Evolutionary conservation across 2,329 filamentous ascomycete species (phyloP).

Genomic region (Neocucurbitaria cava): DNA sequence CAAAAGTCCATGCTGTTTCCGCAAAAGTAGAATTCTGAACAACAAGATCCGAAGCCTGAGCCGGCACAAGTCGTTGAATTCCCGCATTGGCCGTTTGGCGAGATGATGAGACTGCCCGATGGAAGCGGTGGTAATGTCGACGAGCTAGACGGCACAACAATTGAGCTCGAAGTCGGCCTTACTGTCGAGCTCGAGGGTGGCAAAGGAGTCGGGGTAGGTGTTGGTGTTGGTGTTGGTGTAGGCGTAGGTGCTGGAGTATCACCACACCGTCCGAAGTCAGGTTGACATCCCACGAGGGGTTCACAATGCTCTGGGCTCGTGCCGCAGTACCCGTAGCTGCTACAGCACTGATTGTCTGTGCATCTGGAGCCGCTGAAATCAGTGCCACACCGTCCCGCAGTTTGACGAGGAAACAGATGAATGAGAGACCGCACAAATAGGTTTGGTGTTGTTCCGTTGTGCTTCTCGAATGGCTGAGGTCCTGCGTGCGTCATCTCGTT

Average conservation of each 20-base stretch:
- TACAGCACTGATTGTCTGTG: slow-evolving; percentile 31
- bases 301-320: slow-evolving; percentile 31
- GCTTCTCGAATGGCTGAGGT: slow-evolving; percentile 6
- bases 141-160: slow-evolving; percentile 11
- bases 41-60: slow-evolving; percentile 32
- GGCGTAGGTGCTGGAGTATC: slow-evolving; percentile 17
- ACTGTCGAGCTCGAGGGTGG: slow-evolving; percentile 21
- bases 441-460: slow-evolving; percentile 23
- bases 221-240: slow-evolving; percentile 21
- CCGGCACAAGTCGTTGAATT: slow-evolving; percentile 39
- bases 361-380: slow-evolving; percentile 26
- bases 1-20: slow-evolving; percentile 31
- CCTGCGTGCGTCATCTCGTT: slow-evolving; percentile 5
- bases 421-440: slow-evolving; percentile 18
- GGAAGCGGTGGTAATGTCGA: slow-evolving; percentile 29
- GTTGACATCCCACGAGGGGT: slow-evolving; percentile 35
- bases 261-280: slow-evolving; percentile 36
- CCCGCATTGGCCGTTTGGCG: slow-evolving; percentile 36
- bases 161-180: slow-evolving; percentile 13
- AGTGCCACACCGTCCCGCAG: slow-evolving; percentile 32
- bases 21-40: slow-evolving; percentile 37
- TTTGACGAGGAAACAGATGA: slow-evolving; percentile 24
- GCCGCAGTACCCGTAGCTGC: slow-evolving; percentile 35
- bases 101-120: slow-evolving; percentile 30
- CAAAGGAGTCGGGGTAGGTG: slow-evolving; percentile 25